Conservation (phyloP, 139 green algal genomes). For the Pleodorina starrii region DNA sequence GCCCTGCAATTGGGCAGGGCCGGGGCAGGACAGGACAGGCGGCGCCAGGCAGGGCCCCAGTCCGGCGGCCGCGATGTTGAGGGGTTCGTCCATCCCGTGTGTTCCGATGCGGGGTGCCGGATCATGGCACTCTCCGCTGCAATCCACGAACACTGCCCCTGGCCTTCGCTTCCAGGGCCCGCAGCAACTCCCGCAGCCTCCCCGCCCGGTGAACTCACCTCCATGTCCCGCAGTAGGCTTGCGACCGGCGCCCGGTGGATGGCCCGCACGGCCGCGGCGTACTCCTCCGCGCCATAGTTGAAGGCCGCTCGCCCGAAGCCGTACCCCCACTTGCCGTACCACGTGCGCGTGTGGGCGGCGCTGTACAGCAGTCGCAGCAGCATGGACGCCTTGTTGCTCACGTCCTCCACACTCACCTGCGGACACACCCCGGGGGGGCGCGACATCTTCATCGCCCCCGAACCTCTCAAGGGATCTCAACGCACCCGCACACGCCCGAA, state of each 20-base stretch:
- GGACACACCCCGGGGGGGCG: too few species aligned
- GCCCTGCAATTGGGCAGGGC: not conserved
- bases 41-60: not conserved
- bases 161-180: too few species aligned
- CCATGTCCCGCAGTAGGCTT: slow-evolving; percentile 73
- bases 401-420: slow-evolving; percentile 89
- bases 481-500: too few species aligned
- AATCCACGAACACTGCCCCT: too few species aligned
- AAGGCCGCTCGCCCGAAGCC: slow-evolving; percentile 90
- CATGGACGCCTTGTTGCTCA: slow-evolving; percentile 93
- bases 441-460: too few species aligned
- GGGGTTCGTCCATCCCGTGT: too few species aligned
- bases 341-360: slow-evolving; percentile 81
- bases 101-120: too few species aligned
- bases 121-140: too few species aligned
- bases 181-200: too few species aligned
- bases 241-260: slow-evolving; percentile 64
- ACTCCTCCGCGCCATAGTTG: slow-evolving; percentile 80
- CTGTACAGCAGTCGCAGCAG: slow-evolving; percentile 92
- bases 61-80: too few species aligned
- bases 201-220: too few species aligned
- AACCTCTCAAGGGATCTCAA: too few species aligned
- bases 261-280: slow-evolving; percentile 67
- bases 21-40: not conserved
- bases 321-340: slow-evolving; percentile 97